Conservation (phyloP, 805 yeast species). For the Lachancea waltii region DNA sequence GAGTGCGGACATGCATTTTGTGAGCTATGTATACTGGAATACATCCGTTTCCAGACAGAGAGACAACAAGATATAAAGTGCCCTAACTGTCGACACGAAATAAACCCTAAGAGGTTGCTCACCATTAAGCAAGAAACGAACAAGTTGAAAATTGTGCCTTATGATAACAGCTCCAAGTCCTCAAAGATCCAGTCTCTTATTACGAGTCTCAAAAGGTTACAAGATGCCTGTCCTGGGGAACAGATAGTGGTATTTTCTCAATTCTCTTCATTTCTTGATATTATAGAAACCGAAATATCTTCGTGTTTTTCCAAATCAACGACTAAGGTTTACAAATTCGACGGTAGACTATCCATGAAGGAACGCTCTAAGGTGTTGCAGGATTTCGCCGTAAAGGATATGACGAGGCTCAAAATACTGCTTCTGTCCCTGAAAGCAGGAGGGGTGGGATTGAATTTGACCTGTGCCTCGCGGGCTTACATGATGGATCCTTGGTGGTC, state of each 20-base stretch:
- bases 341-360: constrained; percentile 66
- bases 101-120: constrained; percentile 43
- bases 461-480: constrained; percentile 77
- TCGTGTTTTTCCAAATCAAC: constrained; percentile 36
- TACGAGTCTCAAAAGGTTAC: constrained; percentile 48
- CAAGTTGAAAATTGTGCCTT: constrained; percentile 16
- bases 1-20: constrained; percentile 83
- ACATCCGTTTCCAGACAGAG: constrained; percentile 58
- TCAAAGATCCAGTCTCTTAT: constrained; percentile 69
- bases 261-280: constrained; percentile 74
- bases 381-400: constrained; percentile 40
- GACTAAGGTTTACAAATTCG: constrained; percentile 56
- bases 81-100: constrained; percentile 64
- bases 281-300: constrained; percentile 57
- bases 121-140: constrained; percentile 22
- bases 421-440: constrained; percentile 83
- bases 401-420: constrained; percentile 40
- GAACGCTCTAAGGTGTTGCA: constrained; percentile 58
- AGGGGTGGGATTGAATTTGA: constrained; percentile 86
- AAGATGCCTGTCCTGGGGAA: constrained; percentile 52
- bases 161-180: constrained; percentile 41
- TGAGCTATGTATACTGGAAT: constrained; percentile 62
- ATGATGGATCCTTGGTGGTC: constrained; percentile 99
- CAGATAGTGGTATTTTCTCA: constrained; percentile 88
- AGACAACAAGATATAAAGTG: constrained; percentile 48